Conservation (phyloP, 768 basidiomycete genomes). For the Suillus subluteus region DNA sequence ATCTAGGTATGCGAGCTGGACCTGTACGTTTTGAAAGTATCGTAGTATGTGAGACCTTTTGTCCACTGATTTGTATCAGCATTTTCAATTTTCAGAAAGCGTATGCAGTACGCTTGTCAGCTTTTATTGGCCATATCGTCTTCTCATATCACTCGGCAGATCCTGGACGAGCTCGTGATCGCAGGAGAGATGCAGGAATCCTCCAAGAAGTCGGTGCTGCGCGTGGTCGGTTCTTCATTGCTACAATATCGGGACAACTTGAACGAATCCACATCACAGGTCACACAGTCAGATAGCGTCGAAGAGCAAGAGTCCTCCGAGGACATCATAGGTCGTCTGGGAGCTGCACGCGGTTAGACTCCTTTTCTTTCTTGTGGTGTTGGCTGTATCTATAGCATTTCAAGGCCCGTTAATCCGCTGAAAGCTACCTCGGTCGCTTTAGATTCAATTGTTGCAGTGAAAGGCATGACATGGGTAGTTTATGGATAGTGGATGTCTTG, state of each 20-base stretch:
- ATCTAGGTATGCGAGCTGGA: constrained; percentile 87
- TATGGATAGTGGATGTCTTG: not conserved
- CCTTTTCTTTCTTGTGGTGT: constrained; percentile 6
- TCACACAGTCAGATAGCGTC: constrained; percentile 81
- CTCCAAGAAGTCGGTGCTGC: constrained; percentile 72
- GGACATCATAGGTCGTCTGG: constrained; percentile 77
- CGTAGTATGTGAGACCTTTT: constrained; percentile 1
- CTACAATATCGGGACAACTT: not conserved
- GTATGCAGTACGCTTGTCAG: constrained; percentile 64
- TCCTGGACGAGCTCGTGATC: constrained; percentile 92
- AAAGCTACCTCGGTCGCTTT: constrained; percentile 11
- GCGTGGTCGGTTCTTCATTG: constrained; percentile 46
- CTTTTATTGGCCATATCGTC: not conserved
- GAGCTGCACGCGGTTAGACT: constrained; percentile 65
- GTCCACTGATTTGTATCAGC: constrained; percentile 40
- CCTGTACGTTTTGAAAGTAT: constrained; percentile 55
- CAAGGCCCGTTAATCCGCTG: constrained; percentile 35
- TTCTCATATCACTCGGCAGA: constrained; percentile 42
- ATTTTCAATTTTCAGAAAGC: constrained; percentile 99
- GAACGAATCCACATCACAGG: constrained; percentile 44
- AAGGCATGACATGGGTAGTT: not conserved
- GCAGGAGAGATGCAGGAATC: constrained; percentile 95
- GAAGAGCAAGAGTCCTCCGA: constrained; percentile 88
- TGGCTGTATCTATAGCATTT: constrained; percentile 18
- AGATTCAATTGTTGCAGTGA: not conserved